Percentiles rank a stretch among this genome's conserved stretches.
These are phyloP conservation scores for Exophiala sp. DNA, from an alignment of 2,329 filamentous ascomycete genomes.

Conservation along the genomic window DNA sequence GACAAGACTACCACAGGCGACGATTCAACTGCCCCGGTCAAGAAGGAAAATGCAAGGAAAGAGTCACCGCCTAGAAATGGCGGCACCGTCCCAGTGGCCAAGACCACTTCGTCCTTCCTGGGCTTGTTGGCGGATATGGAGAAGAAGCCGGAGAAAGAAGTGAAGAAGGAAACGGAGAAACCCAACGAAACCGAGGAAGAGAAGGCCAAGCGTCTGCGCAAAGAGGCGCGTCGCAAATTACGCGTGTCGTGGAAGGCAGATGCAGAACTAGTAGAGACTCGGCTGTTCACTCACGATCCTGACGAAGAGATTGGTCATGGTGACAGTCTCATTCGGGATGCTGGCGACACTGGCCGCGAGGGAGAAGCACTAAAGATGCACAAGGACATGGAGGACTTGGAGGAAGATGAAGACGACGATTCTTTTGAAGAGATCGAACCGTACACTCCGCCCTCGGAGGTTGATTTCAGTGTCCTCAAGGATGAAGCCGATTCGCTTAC, in stretches of 20 bases:
- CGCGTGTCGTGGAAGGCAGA: conserved; percentile 58
- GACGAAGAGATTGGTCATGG: conserved; percentile 57
- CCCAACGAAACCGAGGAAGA: conserved; percentile 57
- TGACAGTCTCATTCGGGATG: conserved; percentile 53
- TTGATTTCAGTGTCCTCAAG: conserved; percentile 37
- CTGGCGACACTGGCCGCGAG: conserved; percentile 54
- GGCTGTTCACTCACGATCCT: conserved; percentile 57
- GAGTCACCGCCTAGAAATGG: conserved; percentile 30
- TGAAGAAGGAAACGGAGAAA: conserved; percentile 47
- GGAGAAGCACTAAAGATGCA: conserved; percentile 47
- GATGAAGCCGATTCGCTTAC: conserved; percentile 30
- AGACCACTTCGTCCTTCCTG: conserved; percentile 45
- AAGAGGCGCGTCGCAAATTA: conserved; percentile 55
- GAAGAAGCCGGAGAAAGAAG: conserved; percentile 52
- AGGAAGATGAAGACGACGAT: conserved; percentile 54
- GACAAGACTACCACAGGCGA: conserved; percentile 33
- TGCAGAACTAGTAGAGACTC: conserved; percentile 50
- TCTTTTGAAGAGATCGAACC: conserved; percentile 38
- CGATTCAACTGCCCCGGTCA: conserved; percentile 24
- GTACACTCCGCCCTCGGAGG: conserved; percentile 33
- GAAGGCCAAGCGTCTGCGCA: conserved; percentile 53
- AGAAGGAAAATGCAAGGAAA: conserved; percentile 34
- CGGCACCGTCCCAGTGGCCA: conserved; percentile 29
- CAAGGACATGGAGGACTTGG: conserved; percentile 48
- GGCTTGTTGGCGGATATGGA: conserved; percentile 45